Evolutionary conservation across 306 rosid species (phyloP), one percentile per base, ranked within the genome.

Genomic region (Castanopsis chinensis): DNA sequence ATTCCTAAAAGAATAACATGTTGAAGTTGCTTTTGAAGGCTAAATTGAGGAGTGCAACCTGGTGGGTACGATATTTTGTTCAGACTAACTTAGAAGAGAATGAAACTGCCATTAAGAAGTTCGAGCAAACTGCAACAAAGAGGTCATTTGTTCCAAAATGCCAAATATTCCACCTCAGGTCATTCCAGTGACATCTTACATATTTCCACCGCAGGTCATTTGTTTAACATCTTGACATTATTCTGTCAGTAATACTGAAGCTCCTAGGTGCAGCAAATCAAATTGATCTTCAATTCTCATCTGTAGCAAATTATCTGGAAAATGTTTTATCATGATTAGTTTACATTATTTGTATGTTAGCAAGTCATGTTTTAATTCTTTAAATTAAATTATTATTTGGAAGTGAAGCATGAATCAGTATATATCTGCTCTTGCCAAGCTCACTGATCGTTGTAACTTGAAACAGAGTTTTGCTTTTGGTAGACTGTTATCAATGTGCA

Each of bases 21-120:
- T 25, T 9, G 49, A 33, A 12, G 60, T 57, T 78, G 69, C 51
- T 65, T 79, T 20, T 65, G 55, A 84, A 88, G 94, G 97, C 97
- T 61, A 92, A 92, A 88, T 80, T 90, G 90, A 88, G 97, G 83
- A 92, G 91, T 81, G 73, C 89, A 10, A 81, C 92, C 59, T 90
- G 97, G 94, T 92, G 97, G 97, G 64, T 30, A 30, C 49, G 61
- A 55, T 92, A 65, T 85, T 92, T 92, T 86, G 74, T 63, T 70
- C 92, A 82, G 79, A 76, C 61, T 45, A 88, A 88, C 88, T 80
- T 90, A 32, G 92, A 90, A 67, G 90, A 88, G 87, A 88, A 92
- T 30, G 92, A 90, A 83, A 80, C 77, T 80, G 85, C 87, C 56
- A 53, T 43, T 74, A 88, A 87, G 73, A 92, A 87, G 90, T 92